Conservation (phyloP, 108 stramenopile species). For the Skeletonema grethae region DNA sequence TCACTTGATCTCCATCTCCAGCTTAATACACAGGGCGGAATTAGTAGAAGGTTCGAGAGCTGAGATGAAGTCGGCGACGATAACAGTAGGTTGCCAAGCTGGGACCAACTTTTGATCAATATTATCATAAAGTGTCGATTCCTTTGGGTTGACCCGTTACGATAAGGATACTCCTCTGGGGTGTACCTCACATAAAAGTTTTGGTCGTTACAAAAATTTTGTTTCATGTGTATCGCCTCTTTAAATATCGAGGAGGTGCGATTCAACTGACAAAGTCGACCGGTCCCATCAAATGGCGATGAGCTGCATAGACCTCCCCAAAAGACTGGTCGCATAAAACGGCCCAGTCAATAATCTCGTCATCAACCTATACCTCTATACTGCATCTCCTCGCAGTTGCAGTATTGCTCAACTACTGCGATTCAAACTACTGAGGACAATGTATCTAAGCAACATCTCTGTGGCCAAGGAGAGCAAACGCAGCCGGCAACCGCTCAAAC, state of each 20-base stretch:
- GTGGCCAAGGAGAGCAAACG: neutral
- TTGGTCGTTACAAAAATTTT: neutral
- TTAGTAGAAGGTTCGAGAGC: no score
- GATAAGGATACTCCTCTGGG: no score
- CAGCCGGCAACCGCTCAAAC: neutral
- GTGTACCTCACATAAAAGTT: neutral
- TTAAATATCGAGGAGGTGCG: neutral
- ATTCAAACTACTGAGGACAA: neutral
- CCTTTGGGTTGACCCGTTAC: no score
- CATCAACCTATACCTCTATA: neutral
- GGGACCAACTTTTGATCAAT: no score
- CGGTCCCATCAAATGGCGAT: conserved; percentile 7
- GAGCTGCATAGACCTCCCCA: neutral
- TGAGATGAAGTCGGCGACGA: no score
- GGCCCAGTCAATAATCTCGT: neutral
- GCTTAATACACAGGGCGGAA: no score
- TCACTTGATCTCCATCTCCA: no score
- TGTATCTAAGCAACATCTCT: neutral
- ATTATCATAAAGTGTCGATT: no score
- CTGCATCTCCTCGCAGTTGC: neutral
- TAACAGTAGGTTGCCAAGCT: no score
- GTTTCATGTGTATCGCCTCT: neutral
- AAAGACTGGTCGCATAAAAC: neutral
- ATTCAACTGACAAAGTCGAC: neutral
- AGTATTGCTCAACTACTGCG: neutral